Conservation (phyloP, 495 filamentous ascomycete genomes). For the Penicillium taxi region DNA sequence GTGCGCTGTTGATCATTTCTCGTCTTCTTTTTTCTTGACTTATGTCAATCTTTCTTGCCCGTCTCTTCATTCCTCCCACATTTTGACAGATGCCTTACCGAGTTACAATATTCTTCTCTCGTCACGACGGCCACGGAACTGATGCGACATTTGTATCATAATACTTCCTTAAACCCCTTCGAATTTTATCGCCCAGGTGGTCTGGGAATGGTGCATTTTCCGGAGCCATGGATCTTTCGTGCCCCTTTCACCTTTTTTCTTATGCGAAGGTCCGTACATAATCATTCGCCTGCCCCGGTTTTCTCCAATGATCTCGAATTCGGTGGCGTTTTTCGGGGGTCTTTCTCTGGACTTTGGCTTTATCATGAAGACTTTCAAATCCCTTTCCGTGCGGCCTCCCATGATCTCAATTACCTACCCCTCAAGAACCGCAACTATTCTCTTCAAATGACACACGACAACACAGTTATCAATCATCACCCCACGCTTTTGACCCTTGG, state of each 20-base stretch:
- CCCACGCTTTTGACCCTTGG: too few species aligned
- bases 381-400: too few species aligned
- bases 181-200: constrained; percentile 3
- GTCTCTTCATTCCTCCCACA: constrained; percentile 2
- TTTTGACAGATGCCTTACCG: background rate
- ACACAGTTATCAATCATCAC: too few species aligned
- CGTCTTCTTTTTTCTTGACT: background rate
- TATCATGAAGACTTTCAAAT: constrained; percentile 11
- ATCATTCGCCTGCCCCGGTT: constrained; percentile 6
- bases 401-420: too few species aligned
- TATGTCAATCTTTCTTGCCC: constrained; percentile 1
- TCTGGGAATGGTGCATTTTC: constrained; percentile 19
- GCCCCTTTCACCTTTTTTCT: constrained; percentile 3
- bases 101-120: constrained; percentile 8
- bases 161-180: constrained; percentile 10
- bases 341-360: constrained; percentile 15
- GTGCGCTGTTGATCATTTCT: background rate
- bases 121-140: constrained; percentile 20
- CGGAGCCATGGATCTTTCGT: constrained; percentile 6
- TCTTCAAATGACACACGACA: too few species aligned
- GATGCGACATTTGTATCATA: constrained; percentile 30
- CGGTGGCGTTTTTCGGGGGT: constrained; percentile 18
- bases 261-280: constrained; percentile 15
- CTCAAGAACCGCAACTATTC: too few species aligned
- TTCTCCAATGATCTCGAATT: too few species aligned